phyloP scores from a whole-genome alignment of 495 filamentous ascomycete genomes.

The Alectoria sarmentosa region DNA sequence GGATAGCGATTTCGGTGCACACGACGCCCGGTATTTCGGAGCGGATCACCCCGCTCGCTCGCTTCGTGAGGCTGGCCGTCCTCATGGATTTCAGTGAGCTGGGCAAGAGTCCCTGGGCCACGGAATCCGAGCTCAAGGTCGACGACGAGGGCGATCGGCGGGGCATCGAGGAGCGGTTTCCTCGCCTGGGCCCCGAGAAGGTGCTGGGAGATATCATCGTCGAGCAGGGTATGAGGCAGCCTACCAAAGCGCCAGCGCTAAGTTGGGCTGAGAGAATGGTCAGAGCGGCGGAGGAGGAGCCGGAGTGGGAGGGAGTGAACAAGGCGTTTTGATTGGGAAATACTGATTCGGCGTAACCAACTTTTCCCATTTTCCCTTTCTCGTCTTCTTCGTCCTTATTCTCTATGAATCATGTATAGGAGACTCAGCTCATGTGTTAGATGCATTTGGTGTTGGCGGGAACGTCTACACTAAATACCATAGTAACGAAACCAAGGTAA shows the following conservation, averaged over 20 bases:
- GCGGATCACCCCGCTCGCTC: constrained; percentile 32
- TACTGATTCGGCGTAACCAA: background rate
- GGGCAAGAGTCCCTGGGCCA: background rate
- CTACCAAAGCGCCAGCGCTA: constrained; percentile 35
- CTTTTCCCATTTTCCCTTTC: too few species aligned
- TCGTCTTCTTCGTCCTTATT: too few species aligned
- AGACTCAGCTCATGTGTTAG: too few species aligned
- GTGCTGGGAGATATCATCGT: constrained; percentile 41
- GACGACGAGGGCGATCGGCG: constrained; percentile 17
- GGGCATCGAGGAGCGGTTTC: constrained; percentile 29
- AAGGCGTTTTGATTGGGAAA: constrained; percentile 32
- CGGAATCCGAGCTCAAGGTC: background rate
- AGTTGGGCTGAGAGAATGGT: constrained; percentile 34
- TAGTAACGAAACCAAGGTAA: too few species aligned
- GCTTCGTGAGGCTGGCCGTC: constrained; percentile 35
- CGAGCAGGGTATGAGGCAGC: constrained; percentile 33
- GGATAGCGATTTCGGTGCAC: constrained; percentile 42
- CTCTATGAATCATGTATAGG: too few species aligned
- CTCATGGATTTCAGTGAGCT: constrained; percentile 35
- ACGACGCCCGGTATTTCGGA: constrained; percentile 40
- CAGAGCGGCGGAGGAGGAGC: constrained; percentile 28
- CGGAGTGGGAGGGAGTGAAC: constrained; percentile 35
- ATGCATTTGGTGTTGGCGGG: too few species aligned
- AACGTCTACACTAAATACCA: too few species aligned
- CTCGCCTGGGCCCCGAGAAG: constrained; percentile 39